Evolutionary conservation across 306 rosid genomes (phyloP).

Genomic region (Cucurbita maxima): DNA sequence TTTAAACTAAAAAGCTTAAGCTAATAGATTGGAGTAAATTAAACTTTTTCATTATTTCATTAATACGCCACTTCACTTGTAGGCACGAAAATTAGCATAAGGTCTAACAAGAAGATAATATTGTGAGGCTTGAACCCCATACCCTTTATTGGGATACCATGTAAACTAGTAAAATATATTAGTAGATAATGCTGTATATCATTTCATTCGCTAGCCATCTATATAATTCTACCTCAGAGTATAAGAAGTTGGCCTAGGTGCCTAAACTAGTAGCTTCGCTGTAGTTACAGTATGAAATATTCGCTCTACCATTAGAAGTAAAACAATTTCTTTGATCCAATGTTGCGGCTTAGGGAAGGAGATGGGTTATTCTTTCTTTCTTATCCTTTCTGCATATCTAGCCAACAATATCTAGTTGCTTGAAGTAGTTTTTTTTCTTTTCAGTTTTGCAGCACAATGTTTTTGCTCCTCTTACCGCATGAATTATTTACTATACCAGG

Average conservation of each 20-base stretch:
- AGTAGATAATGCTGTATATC: not conserved
- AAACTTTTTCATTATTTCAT: not conserved
- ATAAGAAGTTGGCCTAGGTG: not conserved
- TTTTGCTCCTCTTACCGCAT: not conserved
- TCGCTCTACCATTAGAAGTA: not conserved
- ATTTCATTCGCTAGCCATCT: not conserved
- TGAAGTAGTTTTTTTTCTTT: not conserved
- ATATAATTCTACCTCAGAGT: not conserved
- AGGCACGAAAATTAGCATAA: not conserved
- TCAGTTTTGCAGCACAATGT: not conserved
- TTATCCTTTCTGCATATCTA: not conserved
- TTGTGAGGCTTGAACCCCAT: not conserved
- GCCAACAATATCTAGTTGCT: not conserved
- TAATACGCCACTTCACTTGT: not conserved
- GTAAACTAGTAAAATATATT: not conserved
- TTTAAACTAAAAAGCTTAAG: not conserved
- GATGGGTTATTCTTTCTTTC: not conserved
- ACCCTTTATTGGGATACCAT: not conserved
- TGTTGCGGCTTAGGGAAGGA: not conserved
- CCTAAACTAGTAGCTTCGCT: not conserved
- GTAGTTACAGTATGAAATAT: not conserved
- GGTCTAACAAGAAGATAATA: not conserved
- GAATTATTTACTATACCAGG: constrained; percentile 31
- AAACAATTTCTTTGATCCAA: not conserved
- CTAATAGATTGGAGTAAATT: not conserved